Evolutionary conservation across 2,329 filamentous ascomycete genomes (phyloP).

Genomic region (Domatiomyces catenatus): DNA sequence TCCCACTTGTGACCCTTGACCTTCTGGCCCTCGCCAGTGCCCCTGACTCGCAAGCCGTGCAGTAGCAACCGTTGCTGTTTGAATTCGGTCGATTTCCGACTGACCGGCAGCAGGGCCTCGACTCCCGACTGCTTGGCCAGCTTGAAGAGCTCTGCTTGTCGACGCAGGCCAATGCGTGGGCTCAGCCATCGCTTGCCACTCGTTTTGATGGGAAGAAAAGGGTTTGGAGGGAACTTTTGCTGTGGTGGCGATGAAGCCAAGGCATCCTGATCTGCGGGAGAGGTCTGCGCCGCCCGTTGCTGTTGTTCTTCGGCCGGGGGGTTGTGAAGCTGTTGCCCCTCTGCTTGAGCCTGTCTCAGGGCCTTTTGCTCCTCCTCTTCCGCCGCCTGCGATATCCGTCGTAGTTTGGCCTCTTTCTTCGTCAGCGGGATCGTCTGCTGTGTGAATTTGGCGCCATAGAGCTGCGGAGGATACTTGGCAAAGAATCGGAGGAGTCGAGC

Average conservation of each 20-base stretch:
- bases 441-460: conserved; percentile 27
- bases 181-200: conserved; percentile 67
- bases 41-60: conserved; percentile 70
- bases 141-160: conserved; percentile 84
- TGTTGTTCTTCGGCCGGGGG: conserved; percentile 6
- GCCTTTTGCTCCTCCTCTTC: background rate
- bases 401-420: conserved; percentile 8
- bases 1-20: conserved; percentile 96
- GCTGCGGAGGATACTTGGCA: conserved; percentile 65
- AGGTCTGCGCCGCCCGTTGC: conserved; percentile 13
- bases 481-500: conserved; percentile 71
- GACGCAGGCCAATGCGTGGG: conserved; percentile 65
- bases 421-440: conserved; percentile 14
- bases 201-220: conserved; percentile 61
- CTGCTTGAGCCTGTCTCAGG: background rate
- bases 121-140: conserved; percentile 64
- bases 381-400: background rate
- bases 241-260: conserved; percentile 23
- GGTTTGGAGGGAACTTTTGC: conserved; percentile 45
- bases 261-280: background rate
- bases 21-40: conserved; percentile 77
- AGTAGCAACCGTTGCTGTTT: conserved; percentile 56
- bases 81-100: conserved; percentile 57
- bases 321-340: background rate
- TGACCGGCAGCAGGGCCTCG: conserved; percentile 63